Percentiles rank a stretch among this genome's conserved stretches.
These are phyloP conservation scores for Xylariaceae sp. DNA, from an alignment of 2,329 filamentous ascomycete species.

Conservation along the genomic window DNA sequence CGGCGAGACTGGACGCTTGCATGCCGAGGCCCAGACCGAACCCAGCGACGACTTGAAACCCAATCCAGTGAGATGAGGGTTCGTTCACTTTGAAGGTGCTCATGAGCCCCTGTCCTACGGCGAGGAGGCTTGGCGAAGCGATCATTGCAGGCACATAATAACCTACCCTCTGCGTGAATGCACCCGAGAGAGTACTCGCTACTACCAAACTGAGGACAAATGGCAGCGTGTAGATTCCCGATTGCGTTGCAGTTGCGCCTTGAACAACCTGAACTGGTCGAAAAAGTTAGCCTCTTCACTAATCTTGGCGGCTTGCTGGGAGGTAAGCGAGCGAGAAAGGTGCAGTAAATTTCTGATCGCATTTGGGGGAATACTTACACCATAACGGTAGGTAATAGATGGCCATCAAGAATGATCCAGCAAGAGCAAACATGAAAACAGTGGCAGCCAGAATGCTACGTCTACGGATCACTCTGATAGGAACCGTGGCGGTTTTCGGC, in stretches of 20 bases:
- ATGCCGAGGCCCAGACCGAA: constrained; percentile 55
- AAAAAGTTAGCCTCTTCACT: constrained; percentile 15
- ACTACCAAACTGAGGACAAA: constrained; percentile 51
- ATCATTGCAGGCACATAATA: constrained; percentile 58
- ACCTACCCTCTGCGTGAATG: constrained; percentile 46
- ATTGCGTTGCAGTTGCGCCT: constrained; percentile 46
- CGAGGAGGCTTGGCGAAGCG: constrained; percentile 43
- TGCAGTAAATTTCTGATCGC: background rate
- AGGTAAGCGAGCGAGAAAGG: background rate
- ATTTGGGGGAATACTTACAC: constrained; percentile 33
- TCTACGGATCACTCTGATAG: constrained; percentile 48
- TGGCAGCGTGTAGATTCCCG: constrained; percentile 53
- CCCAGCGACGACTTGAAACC: constrained; percentile 53
- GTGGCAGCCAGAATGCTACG: constrained; percentile 47
- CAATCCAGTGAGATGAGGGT: constrained; percentile 50
- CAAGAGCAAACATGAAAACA: constrained; percentile 29
- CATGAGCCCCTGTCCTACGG: constrained; percentile 51
- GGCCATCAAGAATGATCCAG: constrained; percentile 45
- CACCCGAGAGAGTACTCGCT: constrained; percentile 45
- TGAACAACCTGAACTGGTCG: constrained; percentile 48
- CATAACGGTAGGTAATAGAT: constrained; percentile 51
- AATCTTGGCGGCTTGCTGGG: background rate
- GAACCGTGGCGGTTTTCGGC: constrained; percentile 53
- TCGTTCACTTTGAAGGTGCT: constrained; percentile 48
- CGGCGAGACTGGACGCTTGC: constrained; percentile 51